Base-by-base conservation (phyloP, 208 protist species). In the Leishmania aethiopica region DNA sequence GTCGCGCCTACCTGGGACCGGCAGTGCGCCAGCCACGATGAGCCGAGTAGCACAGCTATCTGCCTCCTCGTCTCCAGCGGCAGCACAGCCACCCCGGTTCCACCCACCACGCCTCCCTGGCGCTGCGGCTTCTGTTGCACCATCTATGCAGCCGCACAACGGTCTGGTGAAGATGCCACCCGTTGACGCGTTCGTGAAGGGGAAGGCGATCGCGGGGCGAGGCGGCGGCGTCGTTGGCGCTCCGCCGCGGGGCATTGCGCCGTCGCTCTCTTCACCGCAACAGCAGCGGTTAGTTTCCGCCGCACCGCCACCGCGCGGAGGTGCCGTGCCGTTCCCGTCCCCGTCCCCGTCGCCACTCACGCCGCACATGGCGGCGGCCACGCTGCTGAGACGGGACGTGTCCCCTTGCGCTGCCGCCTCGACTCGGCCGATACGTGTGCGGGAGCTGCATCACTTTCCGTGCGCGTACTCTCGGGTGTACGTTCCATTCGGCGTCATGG, bases 401-500 rank as follows among this genome's bases (percentile, higher is more conserved):
- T 19, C n/a, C 22, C 71, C 22, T 13, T 35, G 4, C 15, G 7
- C 73, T 77, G 51, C 47, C 73, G 13, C 51, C 6, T 40, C n/a
- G 35, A 81, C 45, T 60, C 79, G 67, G 47, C 47, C n/a, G 35
- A 77, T 84, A 74, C 84, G 80, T 42, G 83, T 92, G 49, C 77
- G 82, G 49, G 90, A 93, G 82, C 75, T 86, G 8, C 89, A 94
- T 59, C 91, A 93, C 81, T 91, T 96, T 69, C 88, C 89, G 0
- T 83, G 92, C 42, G 32, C 78, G 28, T 66, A 88, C 70, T 84
- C 84, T 4, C 80, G 88, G 47, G 55, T 91, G 4, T 84, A 93
- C 60, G 82, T 83, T 55, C 93, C 93, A 2, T 85, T 79, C 28
- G 87, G 87, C 17, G 86, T 92, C 45, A 70, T 96, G 66, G 89